These are phyloP conservation scores for Aquilaria yunnanensis DNA, from an alignment of 345 rosid species.

Conservation along the genomic window DNA sequence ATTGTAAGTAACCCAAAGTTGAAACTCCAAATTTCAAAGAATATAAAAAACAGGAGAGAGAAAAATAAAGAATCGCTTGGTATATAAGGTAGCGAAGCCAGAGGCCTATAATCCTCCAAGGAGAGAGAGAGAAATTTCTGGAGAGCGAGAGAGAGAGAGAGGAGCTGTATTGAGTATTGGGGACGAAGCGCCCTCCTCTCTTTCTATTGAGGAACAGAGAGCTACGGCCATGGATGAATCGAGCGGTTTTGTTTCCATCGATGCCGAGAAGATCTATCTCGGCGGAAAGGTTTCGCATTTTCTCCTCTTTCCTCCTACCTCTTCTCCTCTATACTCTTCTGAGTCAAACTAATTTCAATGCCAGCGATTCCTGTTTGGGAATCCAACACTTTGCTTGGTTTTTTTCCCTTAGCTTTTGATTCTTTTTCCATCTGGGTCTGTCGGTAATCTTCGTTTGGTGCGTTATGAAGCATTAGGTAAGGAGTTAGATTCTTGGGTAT, in stretches of 20 bases:
- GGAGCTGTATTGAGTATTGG: not conserved
- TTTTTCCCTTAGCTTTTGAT: not conserved
- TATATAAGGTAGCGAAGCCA: slow-evolving; percentile 21
- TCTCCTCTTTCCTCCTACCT: not conserved
- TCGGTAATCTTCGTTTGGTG: not conserved
- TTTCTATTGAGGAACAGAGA: slow-evolving; percentile 12
- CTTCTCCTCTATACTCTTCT: not conserved
- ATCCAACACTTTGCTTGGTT: not conserved
- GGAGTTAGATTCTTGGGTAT: not conserved
- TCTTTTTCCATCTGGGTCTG: not conserved
- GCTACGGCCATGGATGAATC: slow-evolving; percentile 63
- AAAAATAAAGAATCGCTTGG: slow-evolving; percentile 25
- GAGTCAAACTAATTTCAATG: not conserved
- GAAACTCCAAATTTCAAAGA: not conserved
- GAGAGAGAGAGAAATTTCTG: slow-evolving; percentile 2
- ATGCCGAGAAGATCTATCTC: slow-evolving; percentile 74
- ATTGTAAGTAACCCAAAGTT: too few species aligned
- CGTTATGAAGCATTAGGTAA: not conserved
- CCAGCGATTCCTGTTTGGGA: not conserved
- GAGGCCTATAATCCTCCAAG: slow-evolving; percentile 1
- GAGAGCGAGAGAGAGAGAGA: not conserved
- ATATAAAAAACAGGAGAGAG: not conserved
- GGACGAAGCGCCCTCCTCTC: not conserved
- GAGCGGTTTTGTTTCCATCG: slow-evolving; percentile 50
- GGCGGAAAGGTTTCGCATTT: slow-evolving; percentile 63